Conservation (phyloP, 345 rosid genomes). For the Eucalyptus lansdowneana region DNA sequence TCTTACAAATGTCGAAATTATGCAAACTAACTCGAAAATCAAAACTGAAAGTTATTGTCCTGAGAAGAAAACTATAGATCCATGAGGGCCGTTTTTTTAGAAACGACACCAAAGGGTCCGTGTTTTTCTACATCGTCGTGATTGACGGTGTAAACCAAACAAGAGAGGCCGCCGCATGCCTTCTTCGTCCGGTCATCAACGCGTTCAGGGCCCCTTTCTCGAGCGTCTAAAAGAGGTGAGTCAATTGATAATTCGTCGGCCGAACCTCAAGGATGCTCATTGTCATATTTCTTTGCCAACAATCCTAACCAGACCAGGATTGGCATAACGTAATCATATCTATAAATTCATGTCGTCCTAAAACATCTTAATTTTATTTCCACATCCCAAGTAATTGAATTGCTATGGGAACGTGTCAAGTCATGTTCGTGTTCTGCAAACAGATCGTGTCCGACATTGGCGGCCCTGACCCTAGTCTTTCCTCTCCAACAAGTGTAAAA, state of each 20-base stretch:
- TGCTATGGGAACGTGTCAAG: accelerated
- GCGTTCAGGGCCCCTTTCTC: neutral
- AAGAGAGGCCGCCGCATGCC: neutral
- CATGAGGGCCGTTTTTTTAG: neutral
- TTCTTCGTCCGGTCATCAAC: neutral
- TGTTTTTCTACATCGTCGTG: neutral
- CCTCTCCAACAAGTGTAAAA: neutral
- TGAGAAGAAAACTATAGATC: neutral
- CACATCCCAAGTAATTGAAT: neutral
- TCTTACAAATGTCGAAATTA: neutral
- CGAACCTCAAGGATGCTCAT: neutral
- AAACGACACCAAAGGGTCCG: neutral
- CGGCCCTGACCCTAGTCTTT: neutral
- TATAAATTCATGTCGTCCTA: neutral
- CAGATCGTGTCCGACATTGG: neutral
- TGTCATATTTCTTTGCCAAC: neutral
- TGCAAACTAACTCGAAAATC: neutral
- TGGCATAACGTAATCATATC: neutral
- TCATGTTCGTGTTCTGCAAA: neutral
- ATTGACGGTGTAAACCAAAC: neutral
- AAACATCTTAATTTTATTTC: neutral
- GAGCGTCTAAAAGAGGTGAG: neutral
- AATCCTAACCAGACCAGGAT: neutral
- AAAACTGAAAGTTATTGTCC: neutral
- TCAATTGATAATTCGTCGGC: neutral